These are phyloP conservation scores for Lactarius trivialis DNA, from an alignment of 768 basidiomycete genomes.

Conservation along the genomic window DNA sequence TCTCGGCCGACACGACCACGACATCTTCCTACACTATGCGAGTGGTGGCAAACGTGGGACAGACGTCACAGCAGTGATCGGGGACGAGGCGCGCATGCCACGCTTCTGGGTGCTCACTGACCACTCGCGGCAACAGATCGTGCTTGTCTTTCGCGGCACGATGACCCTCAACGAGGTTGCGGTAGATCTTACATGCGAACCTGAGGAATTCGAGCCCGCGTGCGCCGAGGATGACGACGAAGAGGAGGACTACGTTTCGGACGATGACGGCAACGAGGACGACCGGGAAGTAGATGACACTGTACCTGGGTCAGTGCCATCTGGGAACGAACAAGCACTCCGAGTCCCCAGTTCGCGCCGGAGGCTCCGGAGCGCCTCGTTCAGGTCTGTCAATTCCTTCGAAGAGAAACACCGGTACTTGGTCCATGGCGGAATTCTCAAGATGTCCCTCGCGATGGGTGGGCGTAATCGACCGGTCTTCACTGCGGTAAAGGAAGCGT, in stretches of 20 bases:
- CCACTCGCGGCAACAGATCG: conserved; percentile 64
- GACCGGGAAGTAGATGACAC: background rate
- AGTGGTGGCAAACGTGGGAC: conserved; percentile 18
- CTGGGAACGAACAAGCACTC: background rate
- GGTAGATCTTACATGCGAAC: conserved; percentile 78
- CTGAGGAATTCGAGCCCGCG: conserved; percentile 50
- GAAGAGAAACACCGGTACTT: conserved; percentile 38
- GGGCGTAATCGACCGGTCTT: conserved; percentile 70
- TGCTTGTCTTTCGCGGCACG: conserved; percentile 60
- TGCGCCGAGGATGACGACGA: conserved; percentile 23
- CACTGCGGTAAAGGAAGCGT: conserved; percentile 61
- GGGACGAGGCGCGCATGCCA: conserved; percentile 66
- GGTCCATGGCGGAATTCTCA: conserved; percentile 77
- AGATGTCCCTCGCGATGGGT: conserved; percentile 77
- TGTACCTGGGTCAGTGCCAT: background rate
- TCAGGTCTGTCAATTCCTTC: conserved; percentile 19
- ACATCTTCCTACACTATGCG: conserved; percentile 69
- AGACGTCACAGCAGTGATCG: conserved; percentile 44
- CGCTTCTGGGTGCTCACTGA: conserved; percentile 85
- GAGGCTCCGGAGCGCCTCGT: conserved; percentile 18
- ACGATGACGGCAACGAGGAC: conserved; percentile 22
- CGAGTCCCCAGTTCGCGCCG: background rate
- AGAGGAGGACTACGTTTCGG: conserved; percentile 1
- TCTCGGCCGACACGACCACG: conserved; percentile 72
- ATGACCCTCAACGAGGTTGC: conserved; percentile 86